phyloP scores from a whole-genome alignment of 2,329 filamentous ascomycete genomes.

The Colletotrichum higginsianum region DNA sequence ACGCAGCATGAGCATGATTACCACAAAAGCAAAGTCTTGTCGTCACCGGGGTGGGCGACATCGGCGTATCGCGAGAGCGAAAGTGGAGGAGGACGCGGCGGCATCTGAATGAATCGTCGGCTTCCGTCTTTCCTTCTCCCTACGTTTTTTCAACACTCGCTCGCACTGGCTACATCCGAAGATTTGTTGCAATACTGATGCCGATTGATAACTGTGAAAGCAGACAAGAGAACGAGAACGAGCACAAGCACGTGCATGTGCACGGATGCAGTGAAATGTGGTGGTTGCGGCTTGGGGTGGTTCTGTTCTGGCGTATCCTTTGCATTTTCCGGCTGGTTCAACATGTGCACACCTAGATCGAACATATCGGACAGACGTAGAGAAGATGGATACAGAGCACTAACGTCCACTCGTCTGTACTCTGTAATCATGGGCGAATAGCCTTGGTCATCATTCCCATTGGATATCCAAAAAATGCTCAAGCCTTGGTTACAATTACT shows the following conservation, averaged over 20 bases:
- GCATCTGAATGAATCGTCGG: not conserved
- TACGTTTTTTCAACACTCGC: too few species aligned
- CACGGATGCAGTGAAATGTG: conserved; percentile 9
- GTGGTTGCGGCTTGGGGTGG: not conserved
- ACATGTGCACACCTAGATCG: too few species aligned
- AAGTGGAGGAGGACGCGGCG: not conserved
- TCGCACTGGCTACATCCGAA: not conserved
- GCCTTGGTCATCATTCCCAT: too few species aligned
- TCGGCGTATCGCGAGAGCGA: conserved; percentile 6
- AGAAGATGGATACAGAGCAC: too few species aligned
- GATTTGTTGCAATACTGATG: not conserved
- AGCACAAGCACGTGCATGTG: conserved; percentile 1
- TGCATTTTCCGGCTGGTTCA: conserved; percentile 16
- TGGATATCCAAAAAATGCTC: conserved; percentile 4
- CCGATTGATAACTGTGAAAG: conserved; percentile 38
- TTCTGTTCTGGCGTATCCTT: conserved; percentile 11
- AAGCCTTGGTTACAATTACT: not conserved
- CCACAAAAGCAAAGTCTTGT: not conserved
- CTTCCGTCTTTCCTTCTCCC: too few species aligned
- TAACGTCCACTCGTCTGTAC: not conserved
- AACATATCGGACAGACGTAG: not conserved
- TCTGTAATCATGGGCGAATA: not conserved
- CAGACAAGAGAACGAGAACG: not conserved
- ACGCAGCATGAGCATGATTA: too few species aligned
- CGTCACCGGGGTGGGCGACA: conserved; percentile 19